phyloP scores from a whole-genome alignment of 768 basidiomycete genomes.

The Phaffia tasmanica region DNA sequence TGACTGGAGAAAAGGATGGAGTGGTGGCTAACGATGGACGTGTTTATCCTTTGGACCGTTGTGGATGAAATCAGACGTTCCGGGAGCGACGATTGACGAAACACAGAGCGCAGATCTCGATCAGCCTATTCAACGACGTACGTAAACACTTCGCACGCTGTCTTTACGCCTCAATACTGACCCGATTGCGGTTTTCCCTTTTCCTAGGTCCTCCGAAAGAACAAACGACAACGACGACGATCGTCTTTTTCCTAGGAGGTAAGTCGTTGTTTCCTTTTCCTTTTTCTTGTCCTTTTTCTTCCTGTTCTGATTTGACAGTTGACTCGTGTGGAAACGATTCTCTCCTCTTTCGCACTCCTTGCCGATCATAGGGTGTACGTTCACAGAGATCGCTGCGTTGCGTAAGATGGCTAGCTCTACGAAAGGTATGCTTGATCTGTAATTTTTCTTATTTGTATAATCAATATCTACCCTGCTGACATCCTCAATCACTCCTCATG shows the following conservation, averaged over 20 bases:
- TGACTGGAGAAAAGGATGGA: background rate
- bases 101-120: conserved; percentile 35
- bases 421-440: conserved; percentile 46
- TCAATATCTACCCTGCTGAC: background rate
- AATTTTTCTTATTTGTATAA: background rate
- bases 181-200: too few relatives aligned
- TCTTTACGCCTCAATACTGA: too few relatives aligned
- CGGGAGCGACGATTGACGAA: conserved; percentile 77
- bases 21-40: background rate
- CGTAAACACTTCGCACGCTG: too few relatives aligned
- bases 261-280: background rate
- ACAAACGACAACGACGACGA: conserved; percentile 34
- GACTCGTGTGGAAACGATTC: too few relatives aligned
- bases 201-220: conserved; percentile 42
- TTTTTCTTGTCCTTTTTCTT: too few relatives aligned
- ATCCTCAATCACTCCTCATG: conserved; percentile 1
- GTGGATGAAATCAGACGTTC: conserved; percentile 39
- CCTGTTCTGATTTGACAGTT: too few relatives aligned
- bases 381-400: conserved; percentile 89
- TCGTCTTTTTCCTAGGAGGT: conserved; percentile 89
- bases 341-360: too few relatives aligned
- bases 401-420: conserved; percentile 83
- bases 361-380: conserved; percentile 55
- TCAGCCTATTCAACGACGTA: too few relatives aligned
- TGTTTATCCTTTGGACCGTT: background rate